These are phyloP conservation scores for bread wheat (Triticum aestivum) DNA, from an alignment of 176 grass and related monocot species.

Conservation along the genomic window IWGSC_CS_RefSeq_v2.1 NC_057804.1:103541883-103542382, in stretches of 20 bases:
- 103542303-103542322: conserved; percentile 28
- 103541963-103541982: too few relatives aligned
- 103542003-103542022: background rate
- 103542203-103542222: background rate
- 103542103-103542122: background rate
- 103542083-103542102: conserved; percentile 36
- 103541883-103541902: too few relatives aligned
- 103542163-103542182: conserved; percentile 26
- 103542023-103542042: conserved; percentile 5
- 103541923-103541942: too few relatives aligned
- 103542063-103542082: conserved; percentile 10
- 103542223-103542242: background rate
- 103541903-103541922: too few relatives aligned
- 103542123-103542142: background rate
- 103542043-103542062: background rate
- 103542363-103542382: background rate
- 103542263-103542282: conserved; percentile 20
- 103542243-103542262: conserved; percentile 29
- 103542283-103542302: conserved; percentile 1
- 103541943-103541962: too few relatives aligned
- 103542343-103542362: background rate
- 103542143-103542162: conserved; percentile 12
- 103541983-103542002: background rate
- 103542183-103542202: background rate
- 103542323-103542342: conserved; percentile 16